Percentiles rank a stretch among this genome's conserved stretches.
These are phyloP conservation scores for Delphinella strobiligena DNA, from an alignment of 2,329 filamentous ascomycete genomes.

Conservation along the genomic window DNA sequence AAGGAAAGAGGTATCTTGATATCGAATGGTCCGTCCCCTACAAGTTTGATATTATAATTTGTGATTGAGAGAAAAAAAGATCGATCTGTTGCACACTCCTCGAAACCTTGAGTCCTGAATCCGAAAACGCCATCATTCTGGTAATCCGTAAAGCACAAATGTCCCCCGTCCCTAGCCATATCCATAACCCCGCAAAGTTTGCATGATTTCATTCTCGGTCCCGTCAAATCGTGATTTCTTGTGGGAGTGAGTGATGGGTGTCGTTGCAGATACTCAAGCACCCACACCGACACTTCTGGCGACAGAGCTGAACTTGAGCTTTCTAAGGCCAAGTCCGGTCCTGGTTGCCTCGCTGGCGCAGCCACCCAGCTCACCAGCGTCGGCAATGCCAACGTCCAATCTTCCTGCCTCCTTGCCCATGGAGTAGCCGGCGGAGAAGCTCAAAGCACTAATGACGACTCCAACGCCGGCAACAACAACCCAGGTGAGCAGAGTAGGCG, in stretches of 20 bases:
- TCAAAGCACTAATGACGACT: conserved; percentile 50
- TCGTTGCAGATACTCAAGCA: conserved; percentile 3
- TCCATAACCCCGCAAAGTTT: background rate
- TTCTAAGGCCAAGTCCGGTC: conserved; percentile 19
- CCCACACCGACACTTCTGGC: conserved; percentile 7
- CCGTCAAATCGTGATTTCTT: background rate
- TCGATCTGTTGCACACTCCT: too few species aligned
- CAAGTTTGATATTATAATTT: too few species aligned
- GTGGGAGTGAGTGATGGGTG: background rate
- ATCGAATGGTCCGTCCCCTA: too few species aligned
- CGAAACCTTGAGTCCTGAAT: too few species aligned
- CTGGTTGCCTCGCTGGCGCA: conserved; percentile 22
- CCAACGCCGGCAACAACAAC: conserved; percentile 54
- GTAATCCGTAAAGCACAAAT: too few species aligned
- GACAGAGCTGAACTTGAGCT: conserved; percentile 16
- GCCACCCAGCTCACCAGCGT: conserved; percentile 13
- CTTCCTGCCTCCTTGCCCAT: conserved; percentile 47
- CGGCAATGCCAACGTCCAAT: conserved; percentile 28
- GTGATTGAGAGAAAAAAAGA: too few species aligned
- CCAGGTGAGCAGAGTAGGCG: conserved; percentile 53
- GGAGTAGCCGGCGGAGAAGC: conserved; percentile 53
- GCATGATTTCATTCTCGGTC: background rate
- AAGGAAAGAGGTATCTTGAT: too few species aligned
- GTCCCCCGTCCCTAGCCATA: background rate
- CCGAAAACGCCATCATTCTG: too few species aligned